phyloP scores from a whole-genome alignment of 2,329 filamentous ascomycete species.

The Capronia coronata region DNA sequence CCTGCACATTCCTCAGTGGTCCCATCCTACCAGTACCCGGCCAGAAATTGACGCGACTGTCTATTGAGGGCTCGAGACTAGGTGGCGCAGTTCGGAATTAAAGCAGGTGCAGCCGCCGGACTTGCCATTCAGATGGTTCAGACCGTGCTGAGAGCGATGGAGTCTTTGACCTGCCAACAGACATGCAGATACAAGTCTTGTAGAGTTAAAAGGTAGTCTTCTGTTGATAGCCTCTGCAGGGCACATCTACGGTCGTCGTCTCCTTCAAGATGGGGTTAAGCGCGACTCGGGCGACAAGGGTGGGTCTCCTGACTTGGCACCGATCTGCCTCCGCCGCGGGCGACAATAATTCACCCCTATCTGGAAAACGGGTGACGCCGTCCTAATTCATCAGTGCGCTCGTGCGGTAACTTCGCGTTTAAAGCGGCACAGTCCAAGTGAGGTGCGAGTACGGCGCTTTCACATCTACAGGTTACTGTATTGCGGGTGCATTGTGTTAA shows the following conservation, averaged over 20 bases:
- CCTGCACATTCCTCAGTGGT: constrained; percentile 23
- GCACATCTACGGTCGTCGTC: constrained; percentile 1
- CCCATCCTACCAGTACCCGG: constrained; percentile 19
- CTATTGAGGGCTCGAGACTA: constrained; percentile 6
- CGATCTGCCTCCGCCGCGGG: neutral
- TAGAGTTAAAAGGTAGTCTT: neutral
- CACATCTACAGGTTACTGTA: no score
- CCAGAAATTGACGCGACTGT: constrained; percentile 14
- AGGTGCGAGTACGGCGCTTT: no score
- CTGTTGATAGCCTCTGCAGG: neutral
- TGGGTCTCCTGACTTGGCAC: constrained; percentile 3
- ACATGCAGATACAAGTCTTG: neutral
- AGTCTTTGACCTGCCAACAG: neutral
- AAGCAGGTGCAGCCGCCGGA: constrained; percentile 11
- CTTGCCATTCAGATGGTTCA: constrained; percentile 16
- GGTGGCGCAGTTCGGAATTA: constrained; percentile 14
- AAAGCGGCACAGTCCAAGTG: no score
- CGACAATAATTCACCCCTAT: no score
- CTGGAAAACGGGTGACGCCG: no score
- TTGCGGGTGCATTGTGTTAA: neutral
- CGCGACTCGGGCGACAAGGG: neutral
- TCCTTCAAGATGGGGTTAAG: constrained; percentile 14
- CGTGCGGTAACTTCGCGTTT: no score
- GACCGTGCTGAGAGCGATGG: neutral
- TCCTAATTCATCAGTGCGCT: no score